Percentiles rank a stretch among this genome's conserved stretches.
phyloP scores from a whole-genome alignment of 2,329 filamentous ascomycete genomes.

The Fusarium continuum region DNA sequence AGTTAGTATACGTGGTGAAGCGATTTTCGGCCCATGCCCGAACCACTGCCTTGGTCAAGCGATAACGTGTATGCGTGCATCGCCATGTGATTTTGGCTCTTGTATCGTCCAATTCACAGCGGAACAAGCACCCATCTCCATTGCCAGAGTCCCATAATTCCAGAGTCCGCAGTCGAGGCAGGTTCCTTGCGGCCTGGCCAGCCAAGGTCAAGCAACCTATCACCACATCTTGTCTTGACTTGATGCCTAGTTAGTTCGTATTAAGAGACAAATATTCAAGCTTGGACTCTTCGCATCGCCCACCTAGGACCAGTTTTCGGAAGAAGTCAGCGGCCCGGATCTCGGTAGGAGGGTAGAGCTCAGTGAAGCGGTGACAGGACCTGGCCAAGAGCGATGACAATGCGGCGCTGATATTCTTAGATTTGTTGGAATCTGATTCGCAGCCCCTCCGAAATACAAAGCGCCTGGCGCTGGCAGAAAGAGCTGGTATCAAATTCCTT shows the following conservation, averaged over 20 bases:
- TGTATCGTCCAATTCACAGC: conserved; percentile 2
- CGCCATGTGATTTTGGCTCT: conserved; percentile 12
- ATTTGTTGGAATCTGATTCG: background rate
- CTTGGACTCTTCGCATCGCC: background rate
- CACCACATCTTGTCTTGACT: background rate
- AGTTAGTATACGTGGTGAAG: too few species aligned
- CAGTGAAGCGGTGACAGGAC: conserved; percentile 10
- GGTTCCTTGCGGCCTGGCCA: background rate
- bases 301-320: background rate
- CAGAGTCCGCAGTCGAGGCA: conserved; percentile 9
- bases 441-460: background rate
- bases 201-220: background rate
- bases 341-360: background rate
- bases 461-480: conserved; percentile 4
- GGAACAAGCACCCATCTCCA: conserved; percentile 7
- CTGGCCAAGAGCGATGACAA: background rate
- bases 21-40: too few species aligned
- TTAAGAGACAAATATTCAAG: conserved; percentile 3
- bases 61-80: too few species aligned
- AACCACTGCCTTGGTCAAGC: too few species aligned
- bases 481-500: background rate
- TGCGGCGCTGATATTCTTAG: too few species aligned
- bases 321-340: background rate
- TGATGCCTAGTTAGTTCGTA: too few species aligned
- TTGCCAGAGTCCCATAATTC: conserved; percentile 8